Evolutionary conservation across 805 yeast species (phyloP).

Genomic region (Hanseniaspora lachancei): DNA sequence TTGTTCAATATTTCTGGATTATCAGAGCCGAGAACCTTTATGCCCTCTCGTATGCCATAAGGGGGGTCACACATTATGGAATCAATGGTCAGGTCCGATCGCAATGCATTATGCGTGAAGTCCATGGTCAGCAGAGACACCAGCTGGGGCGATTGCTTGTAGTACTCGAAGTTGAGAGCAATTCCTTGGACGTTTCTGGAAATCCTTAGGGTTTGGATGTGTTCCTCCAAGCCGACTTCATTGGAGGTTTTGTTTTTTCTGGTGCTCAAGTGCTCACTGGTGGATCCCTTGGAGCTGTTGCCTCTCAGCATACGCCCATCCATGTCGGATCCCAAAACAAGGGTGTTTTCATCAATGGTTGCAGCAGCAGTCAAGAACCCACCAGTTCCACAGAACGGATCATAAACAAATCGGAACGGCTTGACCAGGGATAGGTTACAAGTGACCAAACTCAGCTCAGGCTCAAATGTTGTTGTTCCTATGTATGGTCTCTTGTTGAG

Average conservation of each 20-base stretch:
- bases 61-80: constrained; percentile 93
- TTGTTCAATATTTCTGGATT: constrained; percentile 57
- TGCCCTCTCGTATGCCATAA: constrained; percentile 91
- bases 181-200: constrained; percentile 24
- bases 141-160: constrained; percentile 42
- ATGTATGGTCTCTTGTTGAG: constrained; percentile 71
- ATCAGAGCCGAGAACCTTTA: constrained; percentile 80
- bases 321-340: constrained; percentile 77
- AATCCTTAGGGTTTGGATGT: background rate
- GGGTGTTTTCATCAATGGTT: constrained; percentile 71
- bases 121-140: constrained; percentile 83
- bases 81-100: constrained; percentile 52
- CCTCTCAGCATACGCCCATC: constrained; percentile 74
- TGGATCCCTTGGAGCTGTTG: background rate
- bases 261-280: constrained; percentile 27
- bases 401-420: constrained; percentile 59
- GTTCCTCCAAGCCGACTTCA: constrained; percentile 4
- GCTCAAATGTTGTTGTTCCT: constrained; percentile 95
- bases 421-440: constrained; percentile 73
- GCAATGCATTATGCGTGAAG: constrained; percentile 78
- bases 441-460: constrained; percentile 75
- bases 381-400: constrained; percentile 96
- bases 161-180: constrained; percentile 59
- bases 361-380: constrained; percentile 63
- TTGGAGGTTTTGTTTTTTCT: constrained; percentile 29